Base-by-base conservation (phyloP, 768 basidiomycete genomes). In the Podaxis sp. region DNA sequence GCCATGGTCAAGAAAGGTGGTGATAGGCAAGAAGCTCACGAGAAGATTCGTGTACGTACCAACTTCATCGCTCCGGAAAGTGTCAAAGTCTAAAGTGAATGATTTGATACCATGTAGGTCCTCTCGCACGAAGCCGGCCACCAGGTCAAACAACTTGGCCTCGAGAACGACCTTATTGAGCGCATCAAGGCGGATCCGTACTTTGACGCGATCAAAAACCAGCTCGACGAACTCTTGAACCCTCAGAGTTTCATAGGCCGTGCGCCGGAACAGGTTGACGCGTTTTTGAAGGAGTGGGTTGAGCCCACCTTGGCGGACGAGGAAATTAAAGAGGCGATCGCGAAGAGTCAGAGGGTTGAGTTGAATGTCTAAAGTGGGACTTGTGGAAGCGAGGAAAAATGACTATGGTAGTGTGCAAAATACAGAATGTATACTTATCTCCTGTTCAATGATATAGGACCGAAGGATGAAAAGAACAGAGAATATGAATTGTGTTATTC, bases 1-100 rank as follows among this genome's bases (percentile, higher is more conserved):
- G 94, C 94, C 1, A 85, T 99, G 46, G 97, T 98, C 63, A 97
- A 92, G 74, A 86, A 84, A 52, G 93, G 93, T 21, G 96, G 95
- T 0, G 95, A 98, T 74, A 83, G 97, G 36, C 97, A 98, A 71
- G 94, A 93, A 74, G 93, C 93, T 6, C 97, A 98, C 71, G 97
- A 98, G 76, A 90, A 92, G 76, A 94, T 98, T 69, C 79, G 96
- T 61, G 91, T 91, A 63, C 62, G 79, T 75, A 23, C 61, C 47
- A 36, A 55, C 13, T 52, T 54, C 50, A 42, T 62, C 44, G 40
- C 46, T 18, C 9, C 4, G n/a, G 27, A 27, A 18, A 28, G 52
- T 5, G 13, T 27, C 47, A 14, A 60, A 25, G 55, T 25, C 25
- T 48, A 32, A 32, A 28, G 27, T 28, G 27, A 28, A 28, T 28